These are phyloP conservation scores for Xylaria sp. DNA, from an alignment of 2,329 filamentous ascomycete genomes.

Conservation along the genomic window DNA sequence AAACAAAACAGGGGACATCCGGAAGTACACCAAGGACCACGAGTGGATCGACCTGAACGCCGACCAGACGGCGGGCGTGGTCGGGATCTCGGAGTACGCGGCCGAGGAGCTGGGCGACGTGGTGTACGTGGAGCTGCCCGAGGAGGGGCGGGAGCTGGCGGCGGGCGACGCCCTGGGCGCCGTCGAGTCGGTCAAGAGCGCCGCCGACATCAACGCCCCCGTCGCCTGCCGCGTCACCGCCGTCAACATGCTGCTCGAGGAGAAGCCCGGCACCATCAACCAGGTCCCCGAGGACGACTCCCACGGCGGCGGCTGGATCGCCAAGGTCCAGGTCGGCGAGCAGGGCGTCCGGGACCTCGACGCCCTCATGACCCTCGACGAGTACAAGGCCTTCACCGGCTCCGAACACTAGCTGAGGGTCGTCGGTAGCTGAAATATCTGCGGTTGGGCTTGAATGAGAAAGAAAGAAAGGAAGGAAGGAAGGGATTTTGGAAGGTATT, in stretches of 20 bases:
- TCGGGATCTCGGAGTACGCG: constrained; percentile 90
- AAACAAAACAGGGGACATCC: constrained; percentile 56
- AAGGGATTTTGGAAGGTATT: no score
- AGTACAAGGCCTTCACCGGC: constrained; percentile 75
- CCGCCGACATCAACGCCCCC: constrained; percentile 94
- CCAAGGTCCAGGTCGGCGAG: constrained; percentile 78
- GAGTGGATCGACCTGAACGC: constrained; percentile 93
- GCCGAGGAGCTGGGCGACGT: constrained; percentile 92
- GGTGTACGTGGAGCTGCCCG: constrained; percentile 93
- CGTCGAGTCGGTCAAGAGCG: constrained; percentile 97
- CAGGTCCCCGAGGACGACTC: constrained; percentile 79
- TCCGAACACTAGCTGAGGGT: constrained; percentile 43
- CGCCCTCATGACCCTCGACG: constrained; percentile 72
- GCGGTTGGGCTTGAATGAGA: no score
- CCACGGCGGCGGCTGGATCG: constrained; percentile 85
- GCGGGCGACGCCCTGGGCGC: constrained; percentile 87
- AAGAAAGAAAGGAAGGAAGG: constrained; percentile 9
- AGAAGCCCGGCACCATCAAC: constrained; percentile 87
- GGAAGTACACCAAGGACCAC: constrained; percentile 95
- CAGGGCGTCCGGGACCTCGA: constrained; percentile 69
- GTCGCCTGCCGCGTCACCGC: constrained; percentile 75
- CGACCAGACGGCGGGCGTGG: constrained; percentile 78
- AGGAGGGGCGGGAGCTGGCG: constrained; percentile 66
- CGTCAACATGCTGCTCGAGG: constrained; percentile 75
- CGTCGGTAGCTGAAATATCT: no score